Conservation (phyloP, 164 flowering plant species). For the Aristolochia contorta region DNA sequence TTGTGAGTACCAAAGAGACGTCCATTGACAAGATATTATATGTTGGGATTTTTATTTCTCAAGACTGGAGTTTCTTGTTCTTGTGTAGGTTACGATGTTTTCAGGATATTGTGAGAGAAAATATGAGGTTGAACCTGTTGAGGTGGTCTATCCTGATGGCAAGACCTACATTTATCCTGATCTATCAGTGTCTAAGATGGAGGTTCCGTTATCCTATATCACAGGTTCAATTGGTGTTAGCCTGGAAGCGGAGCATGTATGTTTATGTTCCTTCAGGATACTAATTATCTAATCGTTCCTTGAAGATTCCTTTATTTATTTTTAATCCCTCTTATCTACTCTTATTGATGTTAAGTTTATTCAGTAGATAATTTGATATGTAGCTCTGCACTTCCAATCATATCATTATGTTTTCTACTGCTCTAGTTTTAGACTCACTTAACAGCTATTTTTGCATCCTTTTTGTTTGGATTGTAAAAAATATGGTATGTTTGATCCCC, state of each 20-base stretch:
- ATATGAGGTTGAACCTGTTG: slow-evolving; percentile 91
- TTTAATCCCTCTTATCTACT: not conserved
- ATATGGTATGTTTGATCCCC: not conserved
- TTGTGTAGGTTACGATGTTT: slow-evolving; percentile 66
- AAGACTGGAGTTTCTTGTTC: not conserved
- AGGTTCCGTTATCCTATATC: slow-evolving; percentile 74
- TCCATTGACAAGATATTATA: not conserved
- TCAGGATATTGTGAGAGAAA: slow-evolving; percentile 73
- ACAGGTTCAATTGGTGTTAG: slow-evolving; percentile 61
- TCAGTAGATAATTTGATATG: too few species aligned
- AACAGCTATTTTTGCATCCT: too few species aligned
- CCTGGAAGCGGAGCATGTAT: slow-evolving; percentile 60
- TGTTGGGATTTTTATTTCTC: not conserved
- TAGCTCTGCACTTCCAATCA: too few species aligned
- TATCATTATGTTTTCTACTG: too few species aligned
- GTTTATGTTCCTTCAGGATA: not conserved
- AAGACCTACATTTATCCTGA: slow-evolving; percentile 58
- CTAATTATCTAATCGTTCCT: not conserved
- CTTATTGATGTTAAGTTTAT: not conserved
- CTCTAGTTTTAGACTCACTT: too few species aligned
- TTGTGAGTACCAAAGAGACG: slow-evolving; percentile 35
- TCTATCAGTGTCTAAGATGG: slow-evolving; percentile 56
- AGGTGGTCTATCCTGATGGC: slow-evolving; percentile 65
- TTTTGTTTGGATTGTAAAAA: too few species aligned
- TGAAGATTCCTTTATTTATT: not conserved